Evolutionary conservation across 805 yeast species (phyloP), one percentile per base, ranked within the genome.

Genomic region (Cyberlindnera maritima): DNA sequence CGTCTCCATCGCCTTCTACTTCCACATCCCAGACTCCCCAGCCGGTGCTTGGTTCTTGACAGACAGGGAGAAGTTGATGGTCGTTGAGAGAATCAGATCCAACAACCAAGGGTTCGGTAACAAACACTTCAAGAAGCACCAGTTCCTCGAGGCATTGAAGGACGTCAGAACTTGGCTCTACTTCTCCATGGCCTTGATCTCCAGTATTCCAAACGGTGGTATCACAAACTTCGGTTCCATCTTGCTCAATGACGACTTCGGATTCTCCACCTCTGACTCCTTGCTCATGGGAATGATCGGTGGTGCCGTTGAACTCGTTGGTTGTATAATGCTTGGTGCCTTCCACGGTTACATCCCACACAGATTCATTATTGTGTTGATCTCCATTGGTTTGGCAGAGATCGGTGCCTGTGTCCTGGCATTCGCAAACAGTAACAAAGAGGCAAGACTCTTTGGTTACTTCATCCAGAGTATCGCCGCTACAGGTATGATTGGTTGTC

Each of bases 51-150:
- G 76, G 70, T 71, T 72, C 43, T 64, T 72, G 50, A 65, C 62
- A 14, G 73, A 71, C 19, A 68, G 69, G 43, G 85, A 77, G 56
- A 72, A 66, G 55, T 51, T 64, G 17, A 61, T 70, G 56, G 73
- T 74, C 40, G 77, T 79, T 29, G 77, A 72, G 60, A 72, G 81
- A 54, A 78, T 77, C 49, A 74, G 80, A 53, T 55, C 53, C 20
- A 79, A 76, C 63, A 77, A 73, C 54, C 81, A 74, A 52, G 88
- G 86, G 40, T 74, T 77, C 59, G 83, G 84, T 47, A 77, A 73
- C 52, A 73, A 65, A 53, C 65, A 69, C 37, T 77, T 81, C 71
- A 80, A 80, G 56, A 66, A 64, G 70, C 58, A 69, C 46, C 88
- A 83, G 60, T 66, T 79, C 33, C 62, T 58, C 19, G 85, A 81